Evolutionary conservation across 2,329 filamentous ascomycete genomes (phyloP), one percentile per base, ranked within the genome.

Genomic region (Emmonsiellopsis sp.): DNA sequence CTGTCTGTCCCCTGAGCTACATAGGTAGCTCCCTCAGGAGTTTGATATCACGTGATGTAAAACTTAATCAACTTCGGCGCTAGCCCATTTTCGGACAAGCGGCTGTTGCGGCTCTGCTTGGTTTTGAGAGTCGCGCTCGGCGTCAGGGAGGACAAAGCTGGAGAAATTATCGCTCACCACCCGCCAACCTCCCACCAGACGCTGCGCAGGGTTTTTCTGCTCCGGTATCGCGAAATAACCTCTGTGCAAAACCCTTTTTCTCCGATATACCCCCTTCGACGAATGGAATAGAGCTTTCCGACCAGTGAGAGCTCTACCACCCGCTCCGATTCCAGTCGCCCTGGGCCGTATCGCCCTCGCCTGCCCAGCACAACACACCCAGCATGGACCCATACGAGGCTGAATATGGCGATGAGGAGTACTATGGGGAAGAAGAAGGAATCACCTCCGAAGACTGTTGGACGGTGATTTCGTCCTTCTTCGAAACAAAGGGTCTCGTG

Each of bases 371-470:
- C 10, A 33, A 61, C 17, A 60, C 40, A 40, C 37, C 54, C 62
- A 72, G 55, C 54, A 81, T 81, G 78, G 77, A 54, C 77, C 77
- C 77, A 56, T 78, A 78, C 63, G 78, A 81, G 53, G 77, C 80
- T 51, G 80, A 84, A 58, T 88, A 89, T 67, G 85, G 85, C 56
- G 82, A 84, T 60, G 80, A 81, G 58, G 81, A 83, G 58, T 86
- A 86, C 63, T 82, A 80, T 57, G 83, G 86, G 55, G 83, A 74
- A 55, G 82, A 80, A 55, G 83, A 86, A 57, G 84, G 75, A 42
- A 95, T 97, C 74, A 95, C 91, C 31, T 88, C 91, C 56, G 93
- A 97, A 76, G 94, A 98, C 74, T 96, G 90, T 77, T 98, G 94
- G 93, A 87, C 87, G 60, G 92, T 97, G 65, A 97, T 98, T 68